Base-by-base conservation (phyloP, 2,329 filamentous ascomycete genomes). In the Aspergillus udagawae region DNA sequence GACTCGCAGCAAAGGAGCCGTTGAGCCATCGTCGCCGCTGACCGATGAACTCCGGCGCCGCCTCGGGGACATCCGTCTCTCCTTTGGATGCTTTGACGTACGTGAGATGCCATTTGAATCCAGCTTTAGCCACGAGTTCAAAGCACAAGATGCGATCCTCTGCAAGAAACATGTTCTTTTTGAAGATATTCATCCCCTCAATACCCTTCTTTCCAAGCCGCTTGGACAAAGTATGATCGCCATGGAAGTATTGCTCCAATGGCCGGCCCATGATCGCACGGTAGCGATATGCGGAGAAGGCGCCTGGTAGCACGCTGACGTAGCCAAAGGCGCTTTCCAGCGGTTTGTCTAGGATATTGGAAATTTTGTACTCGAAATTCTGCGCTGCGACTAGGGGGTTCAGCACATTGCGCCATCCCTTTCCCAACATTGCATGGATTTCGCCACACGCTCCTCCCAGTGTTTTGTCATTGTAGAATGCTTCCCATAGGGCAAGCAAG, bases 141-240 rank as follows among this genome's bases (percentile, higher is more conserved):
- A 97, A 99, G 82, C 94, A 99, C 52, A 99, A 85, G 81, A 99
- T 99, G 86, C 94, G 92, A 88, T 99, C 94, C 80, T 99, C 94
- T 77, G 94, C 94, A 86, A 99, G 93, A 84, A 97, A 99, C 94
- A 99, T 99, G 86, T 99, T 99, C 87, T 97, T 97, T 83, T 97
- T 97, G 90, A 99, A 99, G 75, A 99, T 97, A 80, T 97, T 97
- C 94, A 97, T 97, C 68, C 93, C 94, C 73, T 99, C 94, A 67
- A 99, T 97, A 85, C 94, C 94, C 84, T 99, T 99, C 81, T 96
- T 96, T 67, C 93, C 93, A 56, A 97, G 86, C 66, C 93, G 87
- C 78, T 94, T 94, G 58, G 94, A 96, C 35, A 97, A 84, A 0
- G 94, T 97, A 78, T 97, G 94, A 72, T 99, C 94, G 83, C 94